These are phyloP conservation scores for Solanum dulcamara DNA, from an alignment of 257 asterid genomes.

Conservation along the genomic window DNA sequence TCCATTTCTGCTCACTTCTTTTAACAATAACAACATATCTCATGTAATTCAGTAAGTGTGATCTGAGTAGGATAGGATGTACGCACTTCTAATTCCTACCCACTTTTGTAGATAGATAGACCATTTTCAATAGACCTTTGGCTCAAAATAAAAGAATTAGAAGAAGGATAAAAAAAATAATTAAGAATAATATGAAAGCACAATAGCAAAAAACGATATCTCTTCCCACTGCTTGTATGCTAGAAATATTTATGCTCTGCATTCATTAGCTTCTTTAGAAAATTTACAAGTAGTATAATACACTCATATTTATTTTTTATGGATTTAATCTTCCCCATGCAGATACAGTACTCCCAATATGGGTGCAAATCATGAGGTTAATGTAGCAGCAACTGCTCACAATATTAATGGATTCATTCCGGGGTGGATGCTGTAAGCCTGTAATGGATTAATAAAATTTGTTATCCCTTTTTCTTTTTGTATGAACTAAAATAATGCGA, in stretches of 20 bases:
- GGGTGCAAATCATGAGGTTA: neutral
- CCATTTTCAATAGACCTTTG: neutral
- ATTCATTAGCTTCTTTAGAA: too few species aligned
- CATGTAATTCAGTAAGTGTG: too few species aligned
- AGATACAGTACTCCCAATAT: constrained; percentile 2
- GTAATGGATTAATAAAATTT: neutral
- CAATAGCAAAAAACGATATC: neutral
- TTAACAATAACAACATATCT: too few species aligned
- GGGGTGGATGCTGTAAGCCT: constrained; percentile 15
- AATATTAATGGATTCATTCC: constrained; percentile 16
- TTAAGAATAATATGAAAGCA: too few species aligned
- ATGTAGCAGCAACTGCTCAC: neutral
- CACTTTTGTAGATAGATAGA: neutral
- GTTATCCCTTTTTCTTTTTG: neutral
- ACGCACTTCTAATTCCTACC: neutral
- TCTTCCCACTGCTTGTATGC: neutral
- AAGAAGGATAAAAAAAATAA: too few species aligned
- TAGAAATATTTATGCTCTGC: neutral
- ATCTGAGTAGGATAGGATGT: neutral
- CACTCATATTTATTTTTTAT: neutral
- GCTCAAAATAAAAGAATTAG: neutral
- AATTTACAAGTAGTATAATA: neutral
- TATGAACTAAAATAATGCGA: neutral
- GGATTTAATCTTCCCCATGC: neutral
- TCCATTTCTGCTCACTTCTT: too few species aligned